Percentiles rank a stretch among this genome's conserved stretches.
phyloP scores from a whole-genome alignment of 805 yeast species.

The Lipomyces starkeyi region DNA sequence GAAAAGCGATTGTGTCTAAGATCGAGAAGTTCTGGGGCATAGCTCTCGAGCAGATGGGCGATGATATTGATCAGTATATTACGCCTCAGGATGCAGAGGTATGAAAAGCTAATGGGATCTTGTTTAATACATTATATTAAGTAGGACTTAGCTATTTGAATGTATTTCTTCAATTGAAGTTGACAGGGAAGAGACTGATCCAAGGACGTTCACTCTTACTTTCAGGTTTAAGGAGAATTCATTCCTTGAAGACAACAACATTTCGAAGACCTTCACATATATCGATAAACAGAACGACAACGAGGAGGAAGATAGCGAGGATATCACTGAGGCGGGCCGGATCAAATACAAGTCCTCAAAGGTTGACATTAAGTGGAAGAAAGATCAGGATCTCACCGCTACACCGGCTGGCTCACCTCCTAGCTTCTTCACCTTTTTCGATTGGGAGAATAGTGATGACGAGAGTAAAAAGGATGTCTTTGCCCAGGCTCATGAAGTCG shows the following conservation, averaged over 20 bases:
- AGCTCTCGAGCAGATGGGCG: slow-evolving; percentile 82
- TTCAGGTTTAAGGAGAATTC: slow-evolving; percentile 61
- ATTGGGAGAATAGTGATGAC: slow-evolving; percentile 89
- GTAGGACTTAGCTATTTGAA: slow-evolving; percentile 21
- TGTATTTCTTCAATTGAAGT: slow-evolving; percentile 65
- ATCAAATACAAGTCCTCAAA: slow-evolving; percentile 61
- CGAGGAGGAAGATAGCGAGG: slow-evolving; percentile 47
- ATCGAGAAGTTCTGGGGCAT: slow-evolving; percentile 88
- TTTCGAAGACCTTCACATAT: slow-evolving; percentile 62
- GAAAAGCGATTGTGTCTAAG: slow-evolving; percentile 58
- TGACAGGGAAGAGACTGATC: slow-evolving; percentile 50
- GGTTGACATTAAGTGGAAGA: slow-evolving; percentile 72
- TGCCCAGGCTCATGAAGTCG: slow-evolving; percentile 78
- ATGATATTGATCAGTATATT: slow-evolving; percentile 75
- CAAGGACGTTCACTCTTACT: slow-evolving; percentile 64
- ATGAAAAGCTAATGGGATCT: background rate
- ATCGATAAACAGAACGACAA: slow-evolving; percentile 40
- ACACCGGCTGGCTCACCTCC: slow-evolving; percentile 50
- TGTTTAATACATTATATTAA: slow-evolving; percentile 40
- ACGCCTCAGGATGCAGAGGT: slow-evolving; percentile 73
- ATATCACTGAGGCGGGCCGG: slow-evolving; percentile 54
- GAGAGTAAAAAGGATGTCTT: slow-evolving; percentile 74
- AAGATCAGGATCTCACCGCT: slow-evolving; percentile 60
- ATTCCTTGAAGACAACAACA: slow-evolving; percentile 60
- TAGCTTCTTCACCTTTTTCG: slow-evolving; percentile 73